These are phyloP conservation scores for Chrysophaeum taylorii DNA, from an alignment of 352 stramenopile species.

Conservation along the genomic window DNA sequence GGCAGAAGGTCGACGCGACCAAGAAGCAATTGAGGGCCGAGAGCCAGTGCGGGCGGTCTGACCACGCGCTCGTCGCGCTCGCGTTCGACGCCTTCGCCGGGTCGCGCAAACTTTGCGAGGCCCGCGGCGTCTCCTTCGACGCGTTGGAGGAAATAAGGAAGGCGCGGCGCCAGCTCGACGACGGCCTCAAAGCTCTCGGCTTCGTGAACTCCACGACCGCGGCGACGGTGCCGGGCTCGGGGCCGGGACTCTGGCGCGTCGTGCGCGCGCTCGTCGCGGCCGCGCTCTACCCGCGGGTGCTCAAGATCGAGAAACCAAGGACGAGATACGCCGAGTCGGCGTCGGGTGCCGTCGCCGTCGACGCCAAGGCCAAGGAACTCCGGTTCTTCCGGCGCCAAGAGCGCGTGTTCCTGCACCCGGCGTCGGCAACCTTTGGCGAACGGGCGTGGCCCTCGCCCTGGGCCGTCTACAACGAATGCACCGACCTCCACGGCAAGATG, in stretches of 20 bases:
- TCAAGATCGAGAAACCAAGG: constrained; percentile 62
- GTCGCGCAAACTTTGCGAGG: constrained; percentile 45
- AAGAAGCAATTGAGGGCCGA: constrained; percentile 17
- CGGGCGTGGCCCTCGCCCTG: constrained; percentile 85
- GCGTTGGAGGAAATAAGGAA: too few species aligned
- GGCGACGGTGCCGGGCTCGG: constrained; percentile 31
- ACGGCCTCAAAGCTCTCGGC: too few species aligned
- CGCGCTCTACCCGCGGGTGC: constrained; percentile 77
- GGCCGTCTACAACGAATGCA: constrained; percentile 82
- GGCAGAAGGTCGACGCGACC: constrained; percentile 17
- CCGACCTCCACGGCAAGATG: constrained; percentile 64
- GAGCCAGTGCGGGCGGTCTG: constrained; percentile 9
- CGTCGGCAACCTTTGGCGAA: constrained; percentile 74
- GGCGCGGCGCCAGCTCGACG: too few species aligned
- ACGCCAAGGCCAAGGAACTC: constrained; percentile 78
- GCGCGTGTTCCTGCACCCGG: constrained; percentile 90
- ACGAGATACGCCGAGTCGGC: constrained; percentile 73
- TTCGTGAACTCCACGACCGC: background rate
- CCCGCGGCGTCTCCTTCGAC: constrained; percentile 44
- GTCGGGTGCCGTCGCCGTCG: constrained; percentile 72
- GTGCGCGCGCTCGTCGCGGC: constrained; percentile 43
- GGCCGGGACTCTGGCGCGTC: constrained; percentile 45
- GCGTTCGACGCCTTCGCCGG: constrained; percentile 22
- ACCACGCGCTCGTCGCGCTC: constrained; percentile 7
- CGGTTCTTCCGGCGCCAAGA: constrained; percentile 79